phyloP scores from a whole-genome alignment of 2,329 filamentous ascomycete genomes.

The Colletotrichum chlorophyti region DNA sequence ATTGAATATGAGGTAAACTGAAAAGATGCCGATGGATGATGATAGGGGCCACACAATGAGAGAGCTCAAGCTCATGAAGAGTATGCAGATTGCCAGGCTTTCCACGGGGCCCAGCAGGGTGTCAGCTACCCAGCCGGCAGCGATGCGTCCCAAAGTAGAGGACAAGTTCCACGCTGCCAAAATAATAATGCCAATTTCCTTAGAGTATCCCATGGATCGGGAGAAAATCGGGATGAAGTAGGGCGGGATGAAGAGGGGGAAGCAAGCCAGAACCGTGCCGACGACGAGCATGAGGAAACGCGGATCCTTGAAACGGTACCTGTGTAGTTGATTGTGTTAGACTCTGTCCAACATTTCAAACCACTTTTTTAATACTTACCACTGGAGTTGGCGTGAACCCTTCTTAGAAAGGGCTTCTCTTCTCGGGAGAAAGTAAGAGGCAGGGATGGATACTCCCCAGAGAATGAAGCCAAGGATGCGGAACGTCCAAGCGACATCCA shows the following conservation, averaged over 20 bases:
- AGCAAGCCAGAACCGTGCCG: conserved; percentile 33
- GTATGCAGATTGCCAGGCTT: conserved; percentile 34
- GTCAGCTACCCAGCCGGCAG: conserved; percentile 35
- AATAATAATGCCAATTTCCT: conserved; percentile 30
- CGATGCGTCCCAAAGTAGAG: conserved; percentile 35
- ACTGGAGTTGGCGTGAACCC: conserved; percentile 30
- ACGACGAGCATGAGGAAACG: conserved; percentile 34
- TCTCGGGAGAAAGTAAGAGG: conserved; percentile 31
- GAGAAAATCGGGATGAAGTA: conserved; percentile 39
- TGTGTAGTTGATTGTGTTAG: neutral
- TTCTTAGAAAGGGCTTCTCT: neutral
- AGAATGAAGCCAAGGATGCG: conserved; percentile 35
- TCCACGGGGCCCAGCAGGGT: conserved; percentile 35
- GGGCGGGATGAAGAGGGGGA: conserved; percentile 36
- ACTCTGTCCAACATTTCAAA: no score
- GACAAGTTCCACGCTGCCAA: conserved; percentile 37
- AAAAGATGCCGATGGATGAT: conserved; percentile 31
- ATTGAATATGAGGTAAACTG: conserved; percentile 34
- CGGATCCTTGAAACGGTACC: conserved; percentile 34
- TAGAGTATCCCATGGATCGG: conserved; percentile 32
- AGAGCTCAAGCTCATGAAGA: conserved; percentile 34
- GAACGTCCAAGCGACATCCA: conserved; percentile 37
- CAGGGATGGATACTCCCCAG: conserved; percentile 37
- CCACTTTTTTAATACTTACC: conserved; percentile 17
- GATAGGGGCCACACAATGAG: conserved; percentile 37